Base-by-base conservation (phyloP, 78 protist species). In the Bigelowiella natans region DNA sequence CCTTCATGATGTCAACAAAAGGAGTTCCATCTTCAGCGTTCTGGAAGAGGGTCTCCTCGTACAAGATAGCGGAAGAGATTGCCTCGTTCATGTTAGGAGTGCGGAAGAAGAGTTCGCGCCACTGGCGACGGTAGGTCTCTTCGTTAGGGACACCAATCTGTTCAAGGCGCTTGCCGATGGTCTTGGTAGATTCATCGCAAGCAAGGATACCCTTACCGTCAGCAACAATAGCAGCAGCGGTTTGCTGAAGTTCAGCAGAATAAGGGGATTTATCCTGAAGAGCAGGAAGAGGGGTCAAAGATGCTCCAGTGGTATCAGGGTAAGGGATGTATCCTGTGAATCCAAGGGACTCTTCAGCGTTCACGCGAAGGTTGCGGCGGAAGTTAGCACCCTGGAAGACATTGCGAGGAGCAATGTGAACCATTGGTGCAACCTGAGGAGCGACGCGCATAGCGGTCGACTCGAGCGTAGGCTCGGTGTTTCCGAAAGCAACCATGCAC, bases 201-300 rank as follows among this genome's bases (percentile, higher is more conserved):
- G 98, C 98, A 31, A 96, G 95, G 93, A 97, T 90, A 31, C 98
- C 98, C 90, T 94, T 92, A 90, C 98, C 98, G 36, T 95, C 95
- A 26, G 95, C 89, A 38, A 90, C 88, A 38, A 96, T 94, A 7
- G 1, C 2, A 34, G 1, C 0, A 40, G 85, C 86, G 2, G 89
- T 90, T 7, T 39, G 37, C 40, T 1, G 29, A n/a, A 90, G 11
- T 84, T 90, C 40, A 1, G 1, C 31, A 36, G 89, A 7, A 83
- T 34, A 51, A 82, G 73, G 73, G 73, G 73, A 51, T 51, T 51
- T 51, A 7, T 51, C 73, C 73, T 51, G 73, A 51, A 51, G 7
- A 51, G 73, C 34, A 18, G 73, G 73, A 18, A 51, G 73, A 7
- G 7, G 7, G 73, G 73, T 51, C 34, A 51, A 18, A 7, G 7